Evolutionary conservation across 192 early-diverging fungal genomes (phyloP).

Genomic region (Coemansia sp.): DNA sequence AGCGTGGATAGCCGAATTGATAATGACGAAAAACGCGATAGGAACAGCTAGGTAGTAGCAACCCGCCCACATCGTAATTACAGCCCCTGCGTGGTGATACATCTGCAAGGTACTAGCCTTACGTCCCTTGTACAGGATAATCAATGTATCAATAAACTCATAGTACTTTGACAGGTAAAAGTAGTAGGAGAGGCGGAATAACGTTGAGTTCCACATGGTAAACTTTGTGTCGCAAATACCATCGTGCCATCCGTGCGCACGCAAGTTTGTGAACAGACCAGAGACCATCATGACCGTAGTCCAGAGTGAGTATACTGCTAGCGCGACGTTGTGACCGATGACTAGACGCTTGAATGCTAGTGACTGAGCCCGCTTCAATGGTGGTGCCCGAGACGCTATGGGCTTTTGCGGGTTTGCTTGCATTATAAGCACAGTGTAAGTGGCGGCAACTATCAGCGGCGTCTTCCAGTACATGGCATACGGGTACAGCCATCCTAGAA

Average conservation of each 20-base stretch:
- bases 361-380: conserved; percentile 28
- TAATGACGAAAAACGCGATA: conserved; percentile 80
- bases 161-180: conserved; percentile 92
- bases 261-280: conserved; percentile 60
- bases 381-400: neutral
- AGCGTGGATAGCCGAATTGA: conserved; percentile 85
- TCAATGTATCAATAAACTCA: conserved; percentile 86
- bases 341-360: conserved; percentile 73
- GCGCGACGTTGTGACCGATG: conserved; percentile 72
- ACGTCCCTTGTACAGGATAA: conserved; percentile 78
- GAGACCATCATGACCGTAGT: conserved; percentile 68
- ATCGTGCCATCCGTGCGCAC: conserved; percentile 56
- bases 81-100: conserved; percentile 88
- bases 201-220: conserved; percentile 67
- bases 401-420: conserved; percentile 43
- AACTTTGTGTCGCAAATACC: conserved; percentile 70
- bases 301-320: conserved; percentile 74
- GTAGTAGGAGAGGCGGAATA: conserved; percentile 78
- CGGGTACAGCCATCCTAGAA: conserved; percentile 71
- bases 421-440: conserved; percentile 58
- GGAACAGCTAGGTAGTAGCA: conserved; percentile 74
- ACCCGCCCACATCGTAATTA: conserved; percentile 87
- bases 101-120: conserved; percentile 76
- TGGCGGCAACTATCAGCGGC: conserved; percentile 61
- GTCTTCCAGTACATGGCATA: conserved; percentile 75